Evolutionary conservation across 2,329 filamentous ascomycete species (phyloP), one percentile per base, ranked within the genome.

Genomic region (Aureobasidium sp.): DNA sequence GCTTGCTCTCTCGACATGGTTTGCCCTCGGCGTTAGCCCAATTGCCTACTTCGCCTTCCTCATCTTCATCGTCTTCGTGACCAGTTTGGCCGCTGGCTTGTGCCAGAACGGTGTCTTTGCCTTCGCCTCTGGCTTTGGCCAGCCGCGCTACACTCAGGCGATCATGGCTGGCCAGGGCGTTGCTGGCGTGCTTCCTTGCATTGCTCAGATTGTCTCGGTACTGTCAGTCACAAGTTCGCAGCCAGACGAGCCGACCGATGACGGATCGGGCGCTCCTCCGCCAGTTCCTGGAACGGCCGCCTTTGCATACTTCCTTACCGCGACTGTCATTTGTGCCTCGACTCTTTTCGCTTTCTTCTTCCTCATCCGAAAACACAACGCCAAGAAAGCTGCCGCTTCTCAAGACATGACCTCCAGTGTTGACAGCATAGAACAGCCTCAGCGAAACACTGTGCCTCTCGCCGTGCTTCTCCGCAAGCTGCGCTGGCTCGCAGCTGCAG

Each of bases 131-230:
- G 87, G 90, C 59, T 97, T 96, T 70, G 90, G 87, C 39, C 81
- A 89, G 57, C 84, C 88, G 24, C 90, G 94, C 74, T 99, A 97
- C 74, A 96, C 91, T 61, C 93, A 97, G 75, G 93, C 88, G 27
- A 92, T 97, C 74, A 97, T 99, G 92, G 87, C 88, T 3, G 94
- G 94, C 1, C 94, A 99, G 75, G 93, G 87, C 36, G 81, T 99
- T 4, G 92, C 94, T 0, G 94, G 94, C 34, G 92, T 99, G 10
- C 78, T 97, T 3, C 94, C 94, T 0, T 87, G 90, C 52, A 81
- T 96, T 52, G 90, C 91, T 1, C 92, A 97, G 74, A 93, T 97
- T 67, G 74, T 89, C 48, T 89, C 90, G 1, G 92, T 96, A 13
- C 79, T 97, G 12, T 82, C 85, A 37, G 80, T 90, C 1, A 47